Evolutionary conservation across 2,329 filamentous ascomycete genomes (phyloP).

Genomic region (Fusarium decemcellulare): DNA sequence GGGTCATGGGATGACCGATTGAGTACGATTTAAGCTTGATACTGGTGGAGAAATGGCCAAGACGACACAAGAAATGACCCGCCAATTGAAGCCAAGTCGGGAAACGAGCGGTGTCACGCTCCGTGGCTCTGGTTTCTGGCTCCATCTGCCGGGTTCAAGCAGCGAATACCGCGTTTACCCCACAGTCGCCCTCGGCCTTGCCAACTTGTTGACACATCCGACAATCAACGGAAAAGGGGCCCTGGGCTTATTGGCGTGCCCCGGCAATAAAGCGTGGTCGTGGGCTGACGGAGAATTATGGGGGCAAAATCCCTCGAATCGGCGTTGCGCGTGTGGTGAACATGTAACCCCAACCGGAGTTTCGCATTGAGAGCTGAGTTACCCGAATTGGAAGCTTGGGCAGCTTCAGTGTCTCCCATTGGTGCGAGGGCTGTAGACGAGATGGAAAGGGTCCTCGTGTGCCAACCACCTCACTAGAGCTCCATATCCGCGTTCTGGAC

Average conservation of each 20-base stretch:
- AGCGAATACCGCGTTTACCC: slow-evolving; percentile 24
- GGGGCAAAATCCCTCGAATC: slow-evolving; percentile 35
- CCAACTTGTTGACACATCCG: slow-evolving; percentile 4
- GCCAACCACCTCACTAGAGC: not conserved
- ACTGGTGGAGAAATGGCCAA: slow-evolving; percentile 31
- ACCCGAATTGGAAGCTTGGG: slow-evolving; percentile 24
- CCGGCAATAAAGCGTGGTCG: not conserved
- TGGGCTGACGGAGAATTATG: slow-evolving; percentile 30
- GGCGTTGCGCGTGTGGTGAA: not conserved
- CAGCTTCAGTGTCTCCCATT: slow-evolving; percentile 10
- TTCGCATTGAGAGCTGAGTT: slow-evolving; percentile 17
- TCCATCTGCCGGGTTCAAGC: not conserved
- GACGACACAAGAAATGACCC: slow-evolving; percentile 10
- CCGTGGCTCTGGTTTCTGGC: not conserved
- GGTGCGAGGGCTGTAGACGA: slow-evolving; percentile 6
- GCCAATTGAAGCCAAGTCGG: slow-evolving; percentile 19
- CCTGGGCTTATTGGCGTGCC: slow-evolving; percentile 11
- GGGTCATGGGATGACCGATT: not conserved
- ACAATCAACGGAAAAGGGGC: not conserved
- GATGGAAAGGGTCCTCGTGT: slow-evolving; percentile 2
- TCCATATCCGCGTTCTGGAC: not conserved
- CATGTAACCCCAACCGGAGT: slow-evolving; percentile 41
- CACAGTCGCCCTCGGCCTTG: slow-evolving; percentile 11
- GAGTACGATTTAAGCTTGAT: not conserved
- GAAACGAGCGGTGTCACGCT: too few species aligned